Evolutionary conservation across 345 rosid genomes (phyloP).

Genomic region (Arabidopsis arenosa): DNA sequence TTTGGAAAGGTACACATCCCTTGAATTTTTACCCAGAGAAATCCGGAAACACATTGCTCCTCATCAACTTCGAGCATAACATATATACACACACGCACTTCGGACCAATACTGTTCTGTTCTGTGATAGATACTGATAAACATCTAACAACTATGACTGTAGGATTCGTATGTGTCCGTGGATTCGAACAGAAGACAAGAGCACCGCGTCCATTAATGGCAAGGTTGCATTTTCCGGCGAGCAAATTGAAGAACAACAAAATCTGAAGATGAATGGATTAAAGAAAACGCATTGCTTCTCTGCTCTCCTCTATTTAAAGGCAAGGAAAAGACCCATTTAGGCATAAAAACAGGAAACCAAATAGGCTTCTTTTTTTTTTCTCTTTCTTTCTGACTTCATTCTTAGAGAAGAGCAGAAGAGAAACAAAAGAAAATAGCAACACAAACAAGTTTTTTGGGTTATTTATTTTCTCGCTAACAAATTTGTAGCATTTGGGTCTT

Average conservation of each 20-base stretch:
- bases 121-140: slow-evolving; percentile 14
- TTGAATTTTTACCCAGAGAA: slow-evolving; percentile 19
- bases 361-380: not conserved
- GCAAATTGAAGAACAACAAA: slow-evolving; percentile 51
- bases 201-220: slow-evolving; percentile 85
- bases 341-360: not conserved
- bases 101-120: slow-evolving; percentile 5
- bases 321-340: slow-evolving; percentile 19
- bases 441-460: slow-evolving; percentile 3
- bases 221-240: slow-evolving; percentile 76
- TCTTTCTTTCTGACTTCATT: slow-evolving; percentile 12
- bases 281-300: slow-evolving; percentile 8
- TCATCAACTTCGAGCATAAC: too few relatives aligned
- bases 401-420: slow-evolving; percentile 15
- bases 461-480: slow-evolving; percentile 18
- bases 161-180: slow-evolving; percentile 95
- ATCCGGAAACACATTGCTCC: not conserved
- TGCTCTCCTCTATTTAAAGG: slow-evolving; percentile 29
- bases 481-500: slow-evolving; percentile 18
- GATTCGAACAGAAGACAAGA: slow-evolving; percentile 72
- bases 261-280: not conserved
- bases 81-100: not conserved
- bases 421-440: slow-evolving; percentile 3
- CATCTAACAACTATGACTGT: slow-evolving; percentile 21
- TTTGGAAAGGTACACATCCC: slow-evolving; percentile 76